Evolutionary conservation across 306 rosid species (phyloP).

Genomic region (Nissolia schottii): DNA sequence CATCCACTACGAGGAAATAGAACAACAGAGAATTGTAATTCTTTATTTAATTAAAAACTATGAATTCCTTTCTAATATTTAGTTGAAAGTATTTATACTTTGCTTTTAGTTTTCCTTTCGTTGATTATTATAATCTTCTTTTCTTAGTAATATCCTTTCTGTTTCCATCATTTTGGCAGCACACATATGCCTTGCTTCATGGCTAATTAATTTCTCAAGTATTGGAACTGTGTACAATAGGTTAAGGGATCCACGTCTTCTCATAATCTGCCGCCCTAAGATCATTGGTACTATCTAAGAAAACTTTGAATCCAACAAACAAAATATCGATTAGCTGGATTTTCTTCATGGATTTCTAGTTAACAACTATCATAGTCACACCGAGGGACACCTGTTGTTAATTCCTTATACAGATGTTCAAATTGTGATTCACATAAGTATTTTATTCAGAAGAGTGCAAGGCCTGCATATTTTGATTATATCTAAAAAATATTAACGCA

Average conservation of each 20-base stretch:
- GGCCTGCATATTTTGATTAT: neutral
- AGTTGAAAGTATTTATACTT: neutral
- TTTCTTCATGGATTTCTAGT: neutral
- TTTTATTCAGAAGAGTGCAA: neutral
- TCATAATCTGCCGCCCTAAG: constrained; percentile 12
- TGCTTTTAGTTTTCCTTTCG: neutral
- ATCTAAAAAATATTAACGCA: neutral
- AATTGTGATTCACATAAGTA: neutral
- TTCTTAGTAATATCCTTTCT: neutral
- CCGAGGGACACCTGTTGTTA: neutral
- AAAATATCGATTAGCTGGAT: neutral
- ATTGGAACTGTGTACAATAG: neutral
- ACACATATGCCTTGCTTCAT: constrained; percentile 7
- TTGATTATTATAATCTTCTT: neutral
- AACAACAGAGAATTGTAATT: neutral
- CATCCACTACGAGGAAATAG: neutral
- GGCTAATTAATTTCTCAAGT: neutral
- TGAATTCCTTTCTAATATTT: neutral
- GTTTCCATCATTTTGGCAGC: neutral
- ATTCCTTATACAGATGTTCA: neutral
- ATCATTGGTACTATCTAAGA: neutral
- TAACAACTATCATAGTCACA: neutral
- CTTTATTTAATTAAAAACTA: neutral
- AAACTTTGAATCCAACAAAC: neutral
- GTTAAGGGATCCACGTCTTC: constrained; percentile 2